Evolutionary conservation across 1,284 basidiomycete species (phyloP).

Genomic region (Chiua sp.): DNA sequence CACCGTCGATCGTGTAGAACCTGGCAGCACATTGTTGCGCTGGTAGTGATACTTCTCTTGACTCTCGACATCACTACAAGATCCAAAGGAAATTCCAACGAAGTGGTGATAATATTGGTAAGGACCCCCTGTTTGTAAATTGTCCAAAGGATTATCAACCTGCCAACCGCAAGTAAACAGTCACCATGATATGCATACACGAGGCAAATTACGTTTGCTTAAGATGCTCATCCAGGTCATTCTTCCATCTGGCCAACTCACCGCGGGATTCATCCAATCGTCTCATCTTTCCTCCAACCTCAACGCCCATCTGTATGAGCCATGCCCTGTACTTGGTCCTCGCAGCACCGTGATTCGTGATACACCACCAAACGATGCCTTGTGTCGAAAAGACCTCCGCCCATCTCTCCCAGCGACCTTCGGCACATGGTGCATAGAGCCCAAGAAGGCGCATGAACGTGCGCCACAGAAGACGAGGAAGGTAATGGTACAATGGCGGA

Average conservation of each 20-base stretch:
- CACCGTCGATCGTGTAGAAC: no score
- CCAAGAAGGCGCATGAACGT: conserved; percentile 56
- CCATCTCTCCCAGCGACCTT: conserved; percentile 56
- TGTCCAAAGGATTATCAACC: no score
- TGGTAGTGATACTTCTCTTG: no score
- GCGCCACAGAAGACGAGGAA: conserved; percentile 59
- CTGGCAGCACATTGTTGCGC: no score
- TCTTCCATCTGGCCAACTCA: conserved; percentile 32
- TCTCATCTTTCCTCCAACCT: conserved; percentile 45
- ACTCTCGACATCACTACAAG: no score
- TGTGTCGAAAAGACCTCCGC: conserved; percentile 52
- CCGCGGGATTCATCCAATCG: conserved; percentile 50
- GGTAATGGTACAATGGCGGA: conserved; percentile 61
- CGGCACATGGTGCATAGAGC: conserved; percentile 47
- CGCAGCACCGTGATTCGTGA: conserved; percentile 45
- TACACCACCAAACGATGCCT: conserved; percentile 65
- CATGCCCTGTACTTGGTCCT: conserved; percentile 31
- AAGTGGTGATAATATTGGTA: no score
- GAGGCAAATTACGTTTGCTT: conserved; percentile 8
- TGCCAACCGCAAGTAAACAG: no score
- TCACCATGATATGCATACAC: no score
- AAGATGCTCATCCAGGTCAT: conserved; percentile 16
- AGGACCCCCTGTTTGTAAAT: no score
- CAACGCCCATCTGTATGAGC: conserved; percentile 34
- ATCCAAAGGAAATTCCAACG: no score